A percentile compares a stretch with the other conserved stretches of the same genome.
Evolutionary conservation across 768 basidiomycete genomes (phyloP).

Genomic region (Pleurotus citrinopileatus): DNA sequence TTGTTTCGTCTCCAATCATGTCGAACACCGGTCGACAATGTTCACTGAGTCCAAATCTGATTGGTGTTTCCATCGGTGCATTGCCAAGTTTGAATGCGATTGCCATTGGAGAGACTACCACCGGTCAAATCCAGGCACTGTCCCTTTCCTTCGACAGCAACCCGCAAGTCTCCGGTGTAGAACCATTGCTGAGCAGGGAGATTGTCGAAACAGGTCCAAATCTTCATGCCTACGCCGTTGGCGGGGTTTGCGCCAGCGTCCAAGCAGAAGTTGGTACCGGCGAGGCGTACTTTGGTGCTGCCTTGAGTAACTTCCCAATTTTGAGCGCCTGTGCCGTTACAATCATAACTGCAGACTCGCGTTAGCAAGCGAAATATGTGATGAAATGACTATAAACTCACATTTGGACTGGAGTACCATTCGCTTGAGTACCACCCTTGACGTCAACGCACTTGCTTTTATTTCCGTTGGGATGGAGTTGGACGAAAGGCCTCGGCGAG

Average conservation of each 20-base stretch:
- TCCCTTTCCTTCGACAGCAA: not conserved
- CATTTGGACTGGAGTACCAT: not conserved
- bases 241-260: not conserved
- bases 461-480: not conserved
- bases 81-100: not conserved
- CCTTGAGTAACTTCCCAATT: not conserved
- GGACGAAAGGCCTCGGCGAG: not conserved
- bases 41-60: not conserved
- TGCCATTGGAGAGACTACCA: not conserved
- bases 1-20: no score
- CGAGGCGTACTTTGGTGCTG: not conserved
- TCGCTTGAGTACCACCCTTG: not conserved
- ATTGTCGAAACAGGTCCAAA: not conserved
- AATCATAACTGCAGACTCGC: not conserved
- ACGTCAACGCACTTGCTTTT: not conserved
- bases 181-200: not conserved
- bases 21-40: no score
- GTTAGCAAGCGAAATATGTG: not conserved
- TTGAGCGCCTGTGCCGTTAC: not conserved
- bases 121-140: not conserved
- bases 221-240: not conserved
- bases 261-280: not conserved
- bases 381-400: not conserved
- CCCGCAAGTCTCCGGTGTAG: not conserved
- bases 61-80: not conserved